A percentile compares a stretch with the other conserved stretches of the same genome.
phyloP scores from a whole-genome alignment of 768 basidiomycete genomes.

The Leccinum subtestaceum region DNA sequence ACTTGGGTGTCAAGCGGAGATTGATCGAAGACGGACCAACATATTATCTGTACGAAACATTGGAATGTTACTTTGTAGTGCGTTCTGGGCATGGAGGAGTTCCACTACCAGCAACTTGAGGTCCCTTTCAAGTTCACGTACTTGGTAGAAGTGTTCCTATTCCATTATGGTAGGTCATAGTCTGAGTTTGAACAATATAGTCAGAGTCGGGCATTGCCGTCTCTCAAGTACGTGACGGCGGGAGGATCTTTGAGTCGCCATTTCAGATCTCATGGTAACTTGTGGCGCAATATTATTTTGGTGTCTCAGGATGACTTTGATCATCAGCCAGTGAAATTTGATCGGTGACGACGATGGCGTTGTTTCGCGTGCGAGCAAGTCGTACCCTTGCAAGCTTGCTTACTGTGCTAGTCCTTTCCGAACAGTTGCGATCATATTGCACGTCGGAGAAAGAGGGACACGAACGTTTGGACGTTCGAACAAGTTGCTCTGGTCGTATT shows the following conservation, averaged over 20 bases:
- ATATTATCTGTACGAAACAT: slow-evolving; percentile 2
- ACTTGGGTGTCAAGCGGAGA: neutral
- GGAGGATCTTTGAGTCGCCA: too few species aligned
- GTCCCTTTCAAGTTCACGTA: neutral
- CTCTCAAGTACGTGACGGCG: neutral
- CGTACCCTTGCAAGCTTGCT: neutral
- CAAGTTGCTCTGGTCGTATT: too few species aligned
- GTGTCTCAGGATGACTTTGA: neutral
- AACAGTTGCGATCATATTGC: too few species aligned
- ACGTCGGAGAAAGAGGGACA: neutral
- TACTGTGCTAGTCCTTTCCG: neutral
- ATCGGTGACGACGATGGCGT: too few species aligned
- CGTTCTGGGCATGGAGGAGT: neutral
- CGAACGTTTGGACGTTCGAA: neutral
- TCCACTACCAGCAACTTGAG: too few species aligned
- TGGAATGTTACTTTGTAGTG: slow-evolving; percentile 7
- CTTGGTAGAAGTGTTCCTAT: neutral
- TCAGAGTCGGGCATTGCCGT: neutral
- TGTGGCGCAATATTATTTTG: neutral
- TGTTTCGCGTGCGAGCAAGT: neutral
- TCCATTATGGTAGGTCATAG: neutral
- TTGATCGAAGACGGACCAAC: slow-evolving; percentile 22
- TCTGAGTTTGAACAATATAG: neutral
- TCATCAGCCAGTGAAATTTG: neutral
- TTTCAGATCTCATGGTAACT: too few species aligned